These are phyloP conservation scores for Benincasa hispida DNA, from an alignment of 306 rosid genomes.

Conservation along the genomic window DNA sequence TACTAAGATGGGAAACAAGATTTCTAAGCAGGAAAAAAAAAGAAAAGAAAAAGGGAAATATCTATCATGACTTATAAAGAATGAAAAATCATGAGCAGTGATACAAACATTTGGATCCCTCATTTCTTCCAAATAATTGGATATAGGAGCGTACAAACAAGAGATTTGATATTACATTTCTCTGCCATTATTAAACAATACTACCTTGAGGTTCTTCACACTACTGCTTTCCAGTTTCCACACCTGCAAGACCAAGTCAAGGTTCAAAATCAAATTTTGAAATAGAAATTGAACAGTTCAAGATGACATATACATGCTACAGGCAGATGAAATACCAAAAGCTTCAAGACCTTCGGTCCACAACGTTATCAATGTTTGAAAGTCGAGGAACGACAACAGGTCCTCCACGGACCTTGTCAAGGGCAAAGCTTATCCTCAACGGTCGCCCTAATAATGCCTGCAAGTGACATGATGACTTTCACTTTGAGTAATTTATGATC, in stretches of 20 bases:
- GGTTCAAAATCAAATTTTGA: not conserved
- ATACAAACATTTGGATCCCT: not conserved
- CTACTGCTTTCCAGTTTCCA: not conserved
- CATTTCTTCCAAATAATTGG: not conserved
- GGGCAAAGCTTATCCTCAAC: conserved; percentile 63
- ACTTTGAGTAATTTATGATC: conserved; percentile 1
- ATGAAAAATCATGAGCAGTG: not conserved
- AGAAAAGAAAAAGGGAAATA: not conserved
- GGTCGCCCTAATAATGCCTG: conserved; percentile 87
- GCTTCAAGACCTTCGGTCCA: conserved; percentile 7
- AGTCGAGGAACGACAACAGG: conserved; percentile 68
- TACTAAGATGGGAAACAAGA: not conserved
- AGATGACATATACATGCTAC: not conserved
- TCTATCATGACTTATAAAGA: not conserved
- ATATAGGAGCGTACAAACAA: not conserved
- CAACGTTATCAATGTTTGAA: conserved; percentile 20
- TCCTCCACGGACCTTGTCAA: conserved; percentile 61
- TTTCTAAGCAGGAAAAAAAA: too few species aligned
- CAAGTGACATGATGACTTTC: conserved; percentile 5
- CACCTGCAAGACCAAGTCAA: not conserved
- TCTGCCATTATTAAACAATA: not conserved
- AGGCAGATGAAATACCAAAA: not conserved
- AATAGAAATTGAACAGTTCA: not conserved
- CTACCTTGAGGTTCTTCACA: not conserved
- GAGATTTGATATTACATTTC: not conserved